These are phyloP conservation scores for Byssothecium circinans DNA, from an alignment of 2,329 filamentous ascomycete species.

Conservation along the genomic window DNA sequence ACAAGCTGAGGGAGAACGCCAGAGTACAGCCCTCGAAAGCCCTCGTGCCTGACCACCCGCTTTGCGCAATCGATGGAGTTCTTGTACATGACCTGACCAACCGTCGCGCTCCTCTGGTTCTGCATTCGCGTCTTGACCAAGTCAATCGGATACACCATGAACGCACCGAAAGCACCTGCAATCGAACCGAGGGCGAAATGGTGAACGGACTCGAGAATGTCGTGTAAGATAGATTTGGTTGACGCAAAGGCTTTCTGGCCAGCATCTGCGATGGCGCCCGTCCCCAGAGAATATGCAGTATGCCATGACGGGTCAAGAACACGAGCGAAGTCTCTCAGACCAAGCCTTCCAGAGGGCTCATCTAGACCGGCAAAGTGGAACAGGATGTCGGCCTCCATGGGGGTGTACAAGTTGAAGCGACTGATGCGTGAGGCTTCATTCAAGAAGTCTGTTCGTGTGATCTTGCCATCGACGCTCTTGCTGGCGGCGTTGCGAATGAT, in stretches of 20 bases:
- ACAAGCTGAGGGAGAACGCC: conserved; percentile 94
- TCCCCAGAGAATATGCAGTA: conserved; percentile 60
- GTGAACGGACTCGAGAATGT: conserved; percentile 75
- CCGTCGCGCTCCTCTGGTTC: conserved; percentile 79
- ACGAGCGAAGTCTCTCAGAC: conserved; percentile 84
- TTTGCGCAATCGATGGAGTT: conserved; percentile 94
- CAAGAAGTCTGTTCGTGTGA: conserved; percentile 90
- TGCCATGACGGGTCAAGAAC: conserved; percentile 94
- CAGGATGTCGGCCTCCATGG: conserved; percentile 97
- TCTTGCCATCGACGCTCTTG: conserved; percentile 86
- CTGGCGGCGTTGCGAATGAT: conserved; percentile 84
- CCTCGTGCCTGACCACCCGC: conserved; percentile 93
- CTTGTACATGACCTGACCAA: conserved; percentile 89
- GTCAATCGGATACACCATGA: conserved; percentile 99
- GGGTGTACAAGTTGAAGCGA: conserved; percentile 93
- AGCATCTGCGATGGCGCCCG: conserved; percentile 49
- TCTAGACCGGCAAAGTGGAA: conserved; percentile 98
- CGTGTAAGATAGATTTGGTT: conserved; percentile 61
- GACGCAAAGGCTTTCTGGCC: conserved; percentile 58
- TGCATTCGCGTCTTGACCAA: conserved; percentile 98
- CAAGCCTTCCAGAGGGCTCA: conserved; percentile 81
- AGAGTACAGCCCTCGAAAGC: conserved; percentile 85
- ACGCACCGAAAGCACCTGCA: conserved; percentile 95
- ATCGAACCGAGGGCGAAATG: conserved; percentile 88
- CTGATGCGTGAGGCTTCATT: conserved; percentile 91